A percentile compares a stretch with the other conserved stretches of the same genome.
These are phyloP conservation scores for Rhododendron henanense DNA, from an alignment of 148 eudicot species.

Conservation along the genomic window DNA sequence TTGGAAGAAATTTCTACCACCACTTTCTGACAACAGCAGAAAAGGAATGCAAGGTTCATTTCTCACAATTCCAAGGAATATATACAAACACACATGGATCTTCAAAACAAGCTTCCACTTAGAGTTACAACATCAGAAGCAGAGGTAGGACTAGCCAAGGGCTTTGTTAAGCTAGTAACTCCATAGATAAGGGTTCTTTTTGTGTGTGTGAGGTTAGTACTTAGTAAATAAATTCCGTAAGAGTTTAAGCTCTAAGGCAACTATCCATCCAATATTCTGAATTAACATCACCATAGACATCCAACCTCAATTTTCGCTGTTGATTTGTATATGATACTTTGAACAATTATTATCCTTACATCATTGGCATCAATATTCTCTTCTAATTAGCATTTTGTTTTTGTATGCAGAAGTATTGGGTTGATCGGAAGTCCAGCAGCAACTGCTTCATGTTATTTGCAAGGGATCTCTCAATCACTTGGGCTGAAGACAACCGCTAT, in stretches of 20 bases:
- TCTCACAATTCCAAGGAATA: neutral
- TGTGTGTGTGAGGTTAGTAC: neutral
- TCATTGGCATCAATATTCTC: neutral
- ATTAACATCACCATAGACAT: neutral
- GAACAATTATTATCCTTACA: neutral
- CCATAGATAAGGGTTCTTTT: neutral
- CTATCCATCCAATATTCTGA: neutral
- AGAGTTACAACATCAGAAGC: neutral
- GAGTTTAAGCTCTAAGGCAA: neutral
- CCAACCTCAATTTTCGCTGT: neutral
- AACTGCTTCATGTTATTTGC: slow-evolving; percentile 63
- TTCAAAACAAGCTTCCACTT: neutral
- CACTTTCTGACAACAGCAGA: too few relatives aligned
- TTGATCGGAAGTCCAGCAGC: slow-evolving; percentile 34
- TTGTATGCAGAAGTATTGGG: slow-evolving; percentile 52
- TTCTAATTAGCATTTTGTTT: neutral
- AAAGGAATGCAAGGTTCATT: neutral
- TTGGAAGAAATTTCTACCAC: too few relatives aligned
- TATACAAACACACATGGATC: neutral
- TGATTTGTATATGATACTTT: neutral
- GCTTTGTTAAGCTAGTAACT: neutral
- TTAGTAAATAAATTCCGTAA: neutral
- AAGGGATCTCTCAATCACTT: slow-evolving; percentile 43
- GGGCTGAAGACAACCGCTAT: slow-evolving; percentile 45
- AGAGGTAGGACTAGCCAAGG: neutral